Evolutionary conservation across 2,329 filamentous ascomycete species (phyloP).

Genomic region (Verticillium longisporum): DNA sequence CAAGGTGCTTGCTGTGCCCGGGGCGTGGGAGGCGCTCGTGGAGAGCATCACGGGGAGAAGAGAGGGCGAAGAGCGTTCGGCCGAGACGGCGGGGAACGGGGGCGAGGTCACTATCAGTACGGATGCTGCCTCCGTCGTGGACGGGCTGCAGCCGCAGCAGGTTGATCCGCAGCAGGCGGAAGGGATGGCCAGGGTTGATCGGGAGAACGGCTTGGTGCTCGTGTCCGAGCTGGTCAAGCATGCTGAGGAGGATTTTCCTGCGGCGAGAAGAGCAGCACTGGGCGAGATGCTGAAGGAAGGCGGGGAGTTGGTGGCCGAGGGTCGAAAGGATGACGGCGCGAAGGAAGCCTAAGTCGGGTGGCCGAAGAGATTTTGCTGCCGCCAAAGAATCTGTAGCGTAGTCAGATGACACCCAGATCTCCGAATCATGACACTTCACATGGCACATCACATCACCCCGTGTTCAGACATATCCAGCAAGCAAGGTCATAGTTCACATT

Average conservation of each 20-base stretch:
- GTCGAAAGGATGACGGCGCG: slow-evolving; percentile 9
- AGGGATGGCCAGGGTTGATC: slow-evolving; percentile 43
- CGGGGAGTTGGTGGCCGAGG: slow-evolving; percentile 31
- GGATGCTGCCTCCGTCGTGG: slow-evolving; percentile 16
- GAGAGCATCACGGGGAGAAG: slow-evolving; percentile 41
- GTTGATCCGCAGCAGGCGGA: slow-evolving; percentile 34
- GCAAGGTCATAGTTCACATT: background rate
- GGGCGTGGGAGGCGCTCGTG: slow-evolving; percentile 36
- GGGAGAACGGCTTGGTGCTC: slow-evolving; percentile 56
- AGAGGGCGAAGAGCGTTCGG: slow-evolving; percentile 1
- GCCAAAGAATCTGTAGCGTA: background rate
- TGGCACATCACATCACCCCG: background rate
- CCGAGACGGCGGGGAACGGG: slow-evolving; percentile 4
- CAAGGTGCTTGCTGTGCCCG: slow-evolving; percentile 30
- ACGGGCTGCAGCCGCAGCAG: slow-evolving; percentile 39
- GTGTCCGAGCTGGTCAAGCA: slow-evolving; percentile 47
- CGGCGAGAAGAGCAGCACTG: slow-evolving; percentile 32
- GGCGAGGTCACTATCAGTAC: slow-evolving; percentile 9
- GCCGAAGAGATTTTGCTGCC: background rate
- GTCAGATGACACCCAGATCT: too few species aligned
- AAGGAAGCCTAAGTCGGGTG: background rate
- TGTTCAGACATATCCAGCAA: background rate
- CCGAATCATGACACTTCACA: too few species aligned
- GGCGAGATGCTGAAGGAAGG: slow-evolving; percentile 44
- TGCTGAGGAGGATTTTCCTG: slow-evolving; percentile 30